Evolutionary conservation across 1,284 basidiomycete species (phyloP), one percentile per base, ranked within the genome.

Genomic region (Ustilago sp.): DNA sequence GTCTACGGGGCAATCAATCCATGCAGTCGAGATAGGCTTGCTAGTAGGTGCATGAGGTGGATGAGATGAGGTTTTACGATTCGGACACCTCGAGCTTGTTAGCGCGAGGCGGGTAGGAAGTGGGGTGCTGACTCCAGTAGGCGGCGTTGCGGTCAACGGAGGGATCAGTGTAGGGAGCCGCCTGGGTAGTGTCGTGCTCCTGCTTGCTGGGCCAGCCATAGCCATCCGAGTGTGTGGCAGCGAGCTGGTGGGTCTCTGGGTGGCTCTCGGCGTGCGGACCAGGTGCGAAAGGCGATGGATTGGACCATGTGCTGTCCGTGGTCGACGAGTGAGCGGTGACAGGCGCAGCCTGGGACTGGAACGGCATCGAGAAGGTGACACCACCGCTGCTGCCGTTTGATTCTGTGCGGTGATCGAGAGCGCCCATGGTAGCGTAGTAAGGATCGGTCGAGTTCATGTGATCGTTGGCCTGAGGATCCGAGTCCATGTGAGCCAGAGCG

Each of bases 111-210:
- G 69, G 53, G 54, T 77, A 77, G 4, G 69, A 51, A 32, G 66
- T 54, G 9, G 74, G 74, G 28, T 77, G 74, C 43, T 77, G 74
- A 53, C 56, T 72, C 74, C 74, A 77, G 58, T 77, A 77, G 38
- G 56, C 68, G 9, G 54, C 58, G 53, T 54, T 68, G 32, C 74
- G 64, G 63, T 76, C 74, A 3, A 70, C 55, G 2, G 68, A 48
- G 31, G 65, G 53, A 39, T 76, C 68, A 31, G 54, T n/a, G 60
- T 72, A 68, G 12, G 68, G 36, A n/a, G 62, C 62, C 23, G 74
- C 17, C 48, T 65, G 52, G 90, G 90, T 43, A 84, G 87, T 65
- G 84, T 86, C n/a, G 91, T 90, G 68, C 88, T 88, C 47, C 87
- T 77, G 75, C 68, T 77, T 77, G 43, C 57, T 55, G 19, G 75